Percentiles rank a stretch among this genome's conserved stretches.
phyloP scores from a whole-genome alignment of 805 yeast species.

The Spathaspora hagerdaliae region DNA sequence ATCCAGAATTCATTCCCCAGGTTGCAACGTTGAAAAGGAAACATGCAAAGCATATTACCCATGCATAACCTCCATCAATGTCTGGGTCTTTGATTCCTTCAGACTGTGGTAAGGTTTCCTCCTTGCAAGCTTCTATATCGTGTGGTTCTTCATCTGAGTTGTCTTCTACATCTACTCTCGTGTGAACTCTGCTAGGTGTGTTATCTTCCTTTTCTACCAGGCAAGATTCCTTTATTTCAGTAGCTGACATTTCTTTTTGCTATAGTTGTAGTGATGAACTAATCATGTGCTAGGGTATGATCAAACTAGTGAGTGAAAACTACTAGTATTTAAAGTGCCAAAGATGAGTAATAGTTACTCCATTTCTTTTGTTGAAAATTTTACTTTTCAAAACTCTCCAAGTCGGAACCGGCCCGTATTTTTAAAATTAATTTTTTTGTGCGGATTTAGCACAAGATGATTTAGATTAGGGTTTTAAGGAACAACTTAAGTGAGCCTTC shows the following conservation, averaged over 20 bases:
- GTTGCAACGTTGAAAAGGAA: constrained; percentile 51
- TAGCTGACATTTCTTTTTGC: not conserved
- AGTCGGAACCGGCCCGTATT: not conserved
- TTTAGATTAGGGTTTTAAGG: no score
- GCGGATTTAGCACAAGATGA: not conserved
- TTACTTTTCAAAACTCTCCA: not conserved
- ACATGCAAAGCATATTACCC: constrained; percentile 56
- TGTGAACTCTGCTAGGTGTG: not conserved
- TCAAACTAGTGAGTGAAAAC: not conserved
- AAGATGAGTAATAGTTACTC: not conserved
- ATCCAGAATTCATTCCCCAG: constrained; percentile 74
- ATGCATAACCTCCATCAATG: constrained; percentile 63
- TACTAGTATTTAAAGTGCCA: no score
- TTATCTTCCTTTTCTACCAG: not conserved
- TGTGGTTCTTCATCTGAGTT: not conserved
- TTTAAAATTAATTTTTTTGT: not conserved
- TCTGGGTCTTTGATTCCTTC: constrained; percentile 3
- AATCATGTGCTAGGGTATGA: not conserved
- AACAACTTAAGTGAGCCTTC: no score
- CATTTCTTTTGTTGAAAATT: not conserved
- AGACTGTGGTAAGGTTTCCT: constrained; percentile 1
- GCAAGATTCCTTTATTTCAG: not conserved
- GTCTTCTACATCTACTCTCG: not conserved
- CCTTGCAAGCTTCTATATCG: constrained; percentile 1
- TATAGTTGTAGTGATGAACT: not conserved